These are phyloP conservation scores for Chaetoceros muelleri DNA, from an alignment of 108 stramenopile species.

Conservation along the genomic window DNA sequence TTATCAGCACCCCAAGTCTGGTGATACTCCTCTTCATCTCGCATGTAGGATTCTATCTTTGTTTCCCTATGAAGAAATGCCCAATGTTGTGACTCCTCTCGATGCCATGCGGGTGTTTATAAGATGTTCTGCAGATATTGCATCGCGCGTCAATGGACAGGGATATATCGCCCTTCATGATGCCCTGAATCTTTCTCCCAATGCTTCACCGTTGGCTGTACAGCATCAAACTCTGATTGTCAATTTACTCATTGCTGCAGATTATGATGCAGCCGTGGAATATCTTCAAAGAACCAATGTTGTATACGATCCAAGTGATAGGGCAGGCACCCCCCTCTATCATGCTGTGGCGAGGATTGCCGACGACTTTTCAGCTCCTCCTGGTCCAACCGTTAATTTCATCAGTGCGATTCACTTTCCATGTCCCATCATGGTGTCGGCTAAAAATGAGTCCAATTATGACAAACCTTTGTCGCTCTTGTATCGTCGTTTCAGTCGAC, in stretches of 20 bases:
- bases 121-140: constrained; percentile 15
- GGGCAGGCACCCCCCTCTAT: constrained; percentile 38
- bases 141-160: constrained; percentile 21
- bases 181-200: background rate
- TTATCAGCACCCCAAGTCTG: constrained; percentile 35
- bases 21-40: constrained; percentile 59
- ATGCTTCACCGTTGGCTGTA: constrained; percentile 10
- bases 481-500: constrained; percentile 69
- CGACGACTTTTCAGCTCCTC: constrained; percentile 45
- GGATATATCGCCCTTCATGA: constrained; percentile 39
- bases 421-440: constrained; percentile 7
- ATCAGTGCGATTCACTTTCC: constrained; percentile 11
- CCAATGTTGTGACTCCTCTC: constrained; percentile 11
- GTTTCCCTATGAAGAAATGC: constrained; percentile 6
- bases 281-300: constrained; percentile 31
- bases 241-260: constrained; percentile 18
- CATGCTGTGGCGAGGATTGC: constrained; percentile 45
- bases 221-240: constrained; percentile 17
- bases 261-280: constrained; percentile 18
- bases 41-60: constrained; percentile 40
- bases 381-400: constrained; percentile 54
- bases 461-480: constrained; percentile 69
- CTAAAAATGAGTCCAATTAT: constrained; percentile 31
- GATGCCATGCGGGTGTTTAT: constrained; percentile 21
- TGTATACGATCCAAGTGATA: constrained; percentile 13